Evolutionary conservation across 345 rosid genomes (phyloP), one percentile per base, ranked within the genome.

Genomic region (Salix arbutifolia): DNA sequence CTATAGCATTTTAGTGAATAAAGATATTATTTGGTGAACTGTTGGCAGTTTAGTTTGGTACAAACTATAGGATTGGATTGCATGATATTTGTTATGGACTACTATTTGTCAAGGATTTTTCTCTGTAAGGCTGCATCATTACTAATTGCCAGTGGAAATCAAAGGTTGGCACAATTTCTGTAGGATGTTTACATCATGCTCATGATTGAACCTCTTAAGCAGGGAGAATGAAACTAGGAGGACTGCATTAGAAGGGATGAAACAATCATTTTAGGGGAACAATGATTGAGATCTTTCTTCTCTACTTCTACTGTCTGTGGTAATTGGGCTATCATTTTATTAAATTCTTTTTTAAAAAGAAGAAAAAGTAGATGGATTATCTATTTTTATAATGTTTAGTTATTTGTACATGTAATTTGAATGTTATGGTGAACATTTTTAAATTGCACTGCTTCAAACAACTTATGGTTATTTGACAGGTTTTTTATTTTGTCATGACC

Each of bases 401-500:
- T 19, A 26, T 12, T 53, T 50, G 8, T 78, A 8, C 33, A 37
- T 37, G 33, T 58, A 28, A 37, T 38, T 38, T 23, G 33, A 18
- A 35, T 18, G 40, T 53, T 42, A 2, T 26, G 18, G 62, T 21
- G 30, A 25, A 61, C 53, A 14, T 53, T 18, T 19, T 58, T 67
- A 58, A 30, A 21, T 37, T 79, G n/a, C 48, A 42, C 13, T 19
- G 70, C 48, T 33, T 33, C 69, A 64, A 65, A 35, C 12, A 44
- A 75, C 46, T 71, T 71, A 58, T 58, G 5, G 6, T 70, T 9
- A 5, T 17, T 72, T 76, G 42, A 69, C 42, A 3, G 58, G 60
- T 65, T 46, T 37, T 64, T 28, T 35, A 28, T 4, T 61, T 73
- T 76, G 19, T 74, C 25, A 19, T 82, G 35, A 75, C 62, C 74